phyloP scores from a whole-genome alignment of 2,329 filamentous ascomycete species.

The Talaromyces sp. region DNA sequence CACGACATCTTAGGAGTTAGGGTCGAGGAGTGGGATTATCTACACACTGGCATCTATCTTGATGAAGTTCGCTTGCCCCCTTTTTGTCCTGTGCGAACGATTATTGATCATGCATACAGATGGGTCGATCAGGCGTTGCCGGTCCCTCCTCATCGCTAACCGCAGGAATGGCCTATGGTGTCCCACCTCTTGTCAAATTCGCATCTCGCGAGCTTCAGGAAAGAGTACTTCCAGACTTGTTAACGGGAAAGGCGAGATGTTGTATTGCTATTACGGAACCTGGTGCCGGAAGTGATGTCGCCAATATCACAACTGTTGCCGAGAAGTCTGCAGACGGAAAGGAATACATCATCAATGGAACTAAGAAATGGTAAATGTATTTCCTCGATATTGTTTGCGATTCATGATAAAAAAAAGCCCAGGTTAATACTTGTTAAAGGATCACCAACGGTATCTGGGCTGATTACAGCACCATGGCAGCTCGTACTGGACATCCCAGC shows the following conservation, averaged over 20 bases:
- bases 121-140: constrained; percentile 59
- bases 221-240: constrained; percentile 61
- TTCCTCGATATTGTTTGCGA: not conserved
- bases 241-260: constrained; percentile 60
- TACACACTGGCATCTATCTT: constrained; percentile 64
- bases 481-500: constrained; percentile 58
- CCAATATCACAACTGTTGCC: constrained; percentile 65
- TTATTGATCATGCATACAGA: constrained; percentile 33
- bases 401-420: not conserved
- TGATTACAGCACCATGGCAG: constrained; percentile 65
- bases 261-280: constrained; percentile 80
- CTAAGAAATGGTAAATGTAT: constrained; percentile 69
- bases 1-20: constrained; percentile 61
- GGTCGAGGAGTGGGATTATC: constrained; percentile 69
- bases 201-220: constrained; percentile 59
- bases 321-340: constrained; percentile 58
- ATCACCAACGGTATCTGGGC: constrained; percentile 70
- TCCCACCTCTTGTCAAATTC: constrained; percentile 67
- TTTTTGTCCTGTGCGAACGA: not conserved
- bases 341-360: constrained; percentile 66
- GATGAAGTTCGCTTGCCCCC: constrained; percentile 51
- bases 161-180: constrained; percentile 66
- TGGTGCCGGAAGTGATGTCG: constrained; percentile 67
- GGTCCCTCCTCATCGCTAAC: constrained; percentile 63
- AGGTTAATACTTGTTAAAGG: constrained; percentile 27